Percentiles rank a stretch among this genome's conserved stretches.
Evolutionary conservation across 2,329 filamentous ascomycete genomes (phyloP).

Genomic region (Trichoderma atroviride): DNA sequence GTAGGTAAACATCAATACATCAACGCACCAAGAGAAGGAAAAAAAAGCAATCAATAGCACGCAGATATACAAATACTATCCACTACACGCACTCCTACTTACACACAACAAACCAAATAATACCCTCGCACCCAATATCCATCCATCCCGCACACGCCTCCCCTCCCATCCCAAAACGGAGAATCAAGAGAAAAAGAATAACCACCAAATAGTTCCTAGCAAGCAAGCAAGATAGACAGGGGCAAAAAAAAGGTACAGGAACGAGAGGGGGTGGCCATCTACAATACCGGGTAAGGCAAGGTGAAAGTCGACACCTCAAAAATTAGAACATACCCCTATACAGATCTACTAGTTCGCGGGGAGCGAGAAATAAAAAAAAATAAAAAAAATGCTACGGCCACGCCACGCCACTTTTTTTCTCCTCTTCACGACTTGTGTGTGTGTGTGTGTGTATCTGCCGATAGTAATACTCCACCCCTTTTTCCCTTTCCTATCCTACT

Average conservation of each 20-base stretch:
- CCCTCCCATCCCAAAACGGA: background rate
- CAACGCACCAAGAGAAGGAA: background rate
- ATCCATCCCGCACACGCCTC: background rate
- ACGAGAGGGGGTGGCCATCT: background rate
- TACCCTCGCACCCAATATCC: background rate
- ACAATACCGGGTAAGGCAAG: background rate
- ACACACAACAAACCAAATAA: background rate
- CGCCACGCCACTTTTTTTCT: background rate
- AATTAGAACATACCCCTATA: background rate
- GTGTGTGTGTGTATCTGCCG: background rate
- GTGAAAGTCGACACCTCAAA: background rate
- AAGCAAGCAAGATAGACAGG: background rate
- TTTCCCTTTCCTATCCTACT: background rate
- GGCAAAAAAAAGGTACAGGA: background rate
- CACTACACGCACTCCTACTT: background rate
- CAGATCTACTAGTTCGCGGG: background rate
- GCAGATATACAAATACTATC: background rate
- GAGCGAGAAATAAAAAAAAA: background rate
- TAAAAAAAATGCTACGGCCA: conserved; percentile 15
- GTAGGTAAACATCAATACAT: background rate
- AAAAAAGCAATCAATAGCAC: background rate
- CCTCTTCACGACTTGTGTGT: background rate
- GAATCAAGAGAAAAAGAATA: background rate
- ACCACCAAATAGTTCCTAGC: too few species aligned
- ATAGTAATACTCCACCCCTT: conserved; percentile 22